Percentiles rank a stretch among this genome's conserved stretches.
Evolutionary conservation across 2,329 filamentous ascomycete species (phyloP).

Genomic region (Ophiostoma tasmaniense): DNA sequence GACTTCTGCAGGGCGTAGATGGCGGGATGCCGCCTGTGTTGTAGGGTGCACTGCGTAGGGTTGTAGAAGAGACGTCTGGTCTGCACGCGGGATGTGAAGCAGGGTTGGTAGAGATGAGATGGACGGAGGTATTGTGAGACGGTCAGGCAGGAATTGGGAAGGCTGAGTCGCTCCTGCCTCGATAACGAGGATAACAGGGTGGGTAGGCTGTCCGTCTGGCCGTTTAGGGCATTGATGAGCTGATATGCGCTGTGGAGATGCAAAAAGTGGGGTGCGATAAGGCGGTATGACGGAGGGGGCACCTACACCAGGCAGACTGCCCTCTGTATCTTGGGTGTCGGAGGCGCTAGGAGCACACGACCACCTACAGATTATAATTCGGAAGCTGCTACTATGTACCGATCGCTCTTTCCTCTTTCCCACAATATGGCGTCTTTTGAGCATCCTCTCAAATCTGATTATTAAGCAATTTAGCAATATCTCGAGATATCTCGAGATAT

Average conservation of each 20-base stretch:
- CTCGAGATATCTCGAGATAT: neutral
- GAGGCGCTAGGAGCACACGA: neutral
- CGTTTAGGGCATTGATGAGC: conserved; percentile 1
- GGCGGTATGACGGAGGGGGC: neutral
- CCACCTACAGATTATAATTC: neutral
- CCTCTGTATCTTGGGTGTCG: neutral
- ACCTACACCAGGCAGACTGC: neutral
- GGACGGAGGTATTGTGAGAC: neutral
- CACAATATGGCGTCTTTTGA: neutral
- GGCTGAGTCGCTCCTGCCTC: neutral
- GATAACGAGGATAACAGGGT: neutral
- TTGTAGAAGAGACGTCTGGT: neutral
- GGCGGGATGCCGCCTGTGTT: too few relatives aligned
- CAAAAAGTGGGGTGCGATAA: neutral
- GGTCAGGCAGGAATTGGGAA: neutral
- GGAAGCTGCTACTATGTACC: neutral
- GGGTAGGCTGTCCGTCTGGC: neutral
- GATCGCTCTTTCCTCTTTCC: neutral
- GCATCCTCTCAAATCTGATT: neutral
- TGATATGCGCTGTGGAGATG: neutral
- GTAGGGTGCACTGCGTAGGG: too few relatives aligned
- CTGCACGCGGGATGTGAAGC: neutral
- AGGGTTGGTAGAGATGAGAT: neutral
- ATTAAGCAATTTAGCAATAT: neutral
- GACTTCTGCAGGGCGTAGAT: neutral